These are phyloP conservation scores for Serendipita sp. DNA, from an alignment of 768 basidiomycete species.

Conservation along the genomic window DNA sequence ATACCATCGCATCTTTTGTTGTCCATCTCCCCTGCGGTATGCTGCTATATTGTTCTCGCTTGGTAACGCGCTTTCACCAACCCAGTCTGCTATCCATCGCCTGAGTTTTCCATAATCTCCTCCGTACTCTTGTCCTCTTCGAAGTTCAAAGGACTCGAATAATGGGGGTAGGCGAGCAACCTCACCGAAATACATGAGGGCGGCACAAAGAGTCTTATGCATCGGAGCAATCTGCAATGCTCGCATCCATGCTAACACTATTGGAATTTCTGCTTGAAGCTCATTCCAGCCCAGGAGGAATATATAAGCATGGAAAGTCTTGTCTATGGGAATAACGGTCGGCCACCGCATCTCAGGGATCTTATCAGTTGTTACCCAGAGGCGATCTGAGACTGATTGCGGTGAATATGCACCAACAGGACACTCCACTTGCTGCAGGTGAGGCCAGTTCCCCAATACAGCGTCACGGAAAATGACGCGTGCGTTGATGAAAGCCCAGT, in stretches of 20 bases:
- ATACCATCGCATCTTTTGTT: background rate
- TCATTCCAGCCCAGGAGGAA: constrained; percentile 37
- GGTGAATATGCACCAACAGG: constrained; percentile 3
- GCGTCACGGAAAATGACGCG: constrained; percentile 38
- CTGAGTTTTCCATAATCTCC: constrained; percentile 31
- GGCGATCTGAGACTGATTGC: background rate
- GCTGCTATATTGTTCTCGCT: constrained; percentile 14
- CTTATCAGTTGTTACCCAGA: constrained; percentile 5
- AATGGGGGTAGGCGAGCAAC: constrained; percentile 45
- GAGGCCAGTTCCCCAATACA: constrained; percentile 41
- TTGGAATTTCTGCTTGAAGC: constrained; percentile 43
- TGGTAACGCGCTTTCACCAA: constrained; percentile 32
- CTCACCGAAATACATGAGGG: constrained; percentile 58
- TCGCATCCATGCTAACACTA: constrained; percentile 59
- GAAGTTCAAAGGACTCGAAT: constrained; percentile 28
- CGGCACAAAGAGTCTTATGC: constrained; percentile 38
- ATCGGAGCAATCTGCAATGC: constrained; percentile 36
- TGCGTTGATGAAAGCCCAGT: constrained; percentile 31
- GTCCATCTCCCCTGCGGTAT: background rate
- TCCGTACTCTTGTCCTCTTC: constrained; percentile 15
- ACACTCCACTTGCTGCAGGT: constrained; percentile 18
- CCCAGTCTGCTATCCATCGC: constrained; percentile 43
- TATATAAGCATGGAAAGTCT: constrained; percentile 43
- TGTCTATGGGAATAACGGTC: constrained; percentile 33
- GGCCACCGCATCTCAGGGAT: constrained; percentile 11